Conservation (phyloP, 257 asterid genomes). For the Vinca minor region DNA sequence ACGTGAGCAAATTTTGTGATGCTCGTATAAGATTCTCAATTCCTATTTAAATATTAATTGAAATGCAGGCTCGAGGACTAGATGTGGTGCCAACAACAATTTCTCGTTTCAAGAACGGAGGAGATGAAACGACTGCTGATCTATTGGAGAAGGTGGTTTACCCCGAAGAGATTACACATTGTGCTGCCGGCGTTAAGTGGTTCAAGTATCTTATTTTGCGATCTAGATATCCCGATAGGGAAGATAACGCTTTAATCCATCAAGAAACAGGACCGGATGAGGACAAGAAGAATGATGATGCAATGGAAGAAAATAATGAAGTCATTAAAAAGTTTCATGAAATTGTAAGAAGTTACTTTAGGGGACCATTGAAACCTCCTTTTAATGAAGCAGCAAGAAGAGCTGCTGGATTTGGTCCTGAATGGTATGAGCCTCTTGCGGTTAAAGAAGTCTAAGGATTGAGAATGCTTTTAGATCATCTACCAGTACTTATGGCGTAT, state of each 20-base stretch:
- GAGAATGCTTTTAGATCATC: not conserved
- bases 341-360: constrained; percentile 55
- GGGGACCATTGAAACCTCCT: constrained; percentile 93
- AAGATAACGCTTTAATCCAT: constrained; percentile 7
- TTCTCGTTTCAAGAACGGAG: constrained; percentile 81
- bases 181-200: constrained; percentile 94
- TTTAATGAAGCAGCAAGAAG: constrained; percentile 77
- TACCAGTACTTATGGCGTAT: too few species aligned
- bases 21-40: not conserved
- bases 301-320: constrained; percentile 21
- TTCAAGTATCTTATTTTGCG: constrained; percentile 60
- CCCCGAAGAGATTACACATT: constrained; percentile 91
- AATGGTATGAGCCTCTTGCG: constrained; percentile 92
- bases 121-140: constrained; percentile 72
- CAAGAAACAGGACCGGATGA: constrained; percentile 16
- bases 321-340: constrained; percentile 64
- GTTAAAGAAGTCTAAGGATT: constrained; percentile 28
- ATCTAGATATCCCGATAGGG: constrained; percentile 25
- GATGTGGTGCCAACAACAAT: constrained; percentile 92
- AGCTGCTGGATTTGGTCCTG: constrained; percentile 88
- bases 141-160: constrained; percentile 72
- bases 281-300: constrained; percentile 18
- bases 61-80: constrained; percentile 80
- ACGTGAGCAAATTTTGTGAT: not conserved
- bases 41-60: not conserved